A percentile compares a stretch with the other conserved stretches of the same genome.
These are phyloP conservation scores for Paramarasmius palmivorus DNA, from an alignment of 1,284 basidiomycete genomes.

Conservation along the genomic window DNA sequence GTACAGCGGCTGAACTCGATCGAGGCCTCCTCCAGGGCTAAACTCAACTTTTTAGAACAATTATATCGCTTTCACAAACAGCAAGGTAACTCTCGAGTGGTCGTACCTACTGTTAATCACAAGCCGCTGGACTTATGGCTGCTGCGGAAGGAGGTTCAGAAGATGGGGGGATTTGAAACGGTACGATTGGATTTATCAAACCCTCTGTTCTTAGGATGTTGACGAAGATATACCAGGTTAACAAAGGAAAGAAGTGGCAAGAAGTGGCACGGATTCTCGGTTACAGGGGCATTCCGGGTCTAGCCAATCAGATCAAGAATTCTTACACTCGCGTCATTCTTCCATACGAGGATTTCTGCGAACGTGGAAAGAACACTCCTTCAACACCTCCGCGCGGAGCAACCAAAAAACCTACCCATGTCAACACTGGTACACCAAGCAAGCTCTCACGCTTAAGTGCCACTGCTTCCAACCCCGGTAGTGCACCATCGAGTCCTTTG, in stretches of 20 bases:
- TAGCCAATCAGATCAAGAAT: conserved; percentile 86
- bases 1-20: conserved; percentile 95
- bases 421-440: conserved; percentile 12
- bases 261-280: conserved; percentile 82
- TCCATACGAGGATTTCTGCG: conserved; percentile 91
- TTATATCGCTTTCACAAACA: conserved; percentile 92
- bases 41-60: conserved; percentile 96
- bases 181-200: conserved; percentile 42
- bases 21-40: conserved; percentile 94
- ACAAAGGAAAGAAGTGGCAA: conserved; percentile 81
- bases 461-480: conserved; percentile 36
- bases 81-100: conserved; percentile 84
- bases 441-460: conserved; percentile 40
- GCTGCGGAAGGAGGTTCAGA: conserved; percentile 88
- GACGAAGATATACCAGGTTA: conserved; percentile 53
- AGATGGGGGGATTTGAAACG: conserved; percentile 83
- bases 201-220: conserved; percentile 21
- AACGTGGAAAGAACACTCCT: conserved; percentile 70
- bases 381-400: conserved; percentile 35
- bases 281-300: conserved; percentile 78
- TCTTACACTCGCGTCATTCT: conserved; percentile 90
- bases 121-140: conserved; percentile 92
- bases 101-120: conserved; percentile 91
- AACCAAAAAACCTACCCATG: conserved; percentile 33
- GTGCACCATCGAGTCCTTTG: conserved; percentile 69